phyloP scores from a whole-genome alignment of 1,139 yeast genomes.

The Scheffersomyces insectosa region DNA sequence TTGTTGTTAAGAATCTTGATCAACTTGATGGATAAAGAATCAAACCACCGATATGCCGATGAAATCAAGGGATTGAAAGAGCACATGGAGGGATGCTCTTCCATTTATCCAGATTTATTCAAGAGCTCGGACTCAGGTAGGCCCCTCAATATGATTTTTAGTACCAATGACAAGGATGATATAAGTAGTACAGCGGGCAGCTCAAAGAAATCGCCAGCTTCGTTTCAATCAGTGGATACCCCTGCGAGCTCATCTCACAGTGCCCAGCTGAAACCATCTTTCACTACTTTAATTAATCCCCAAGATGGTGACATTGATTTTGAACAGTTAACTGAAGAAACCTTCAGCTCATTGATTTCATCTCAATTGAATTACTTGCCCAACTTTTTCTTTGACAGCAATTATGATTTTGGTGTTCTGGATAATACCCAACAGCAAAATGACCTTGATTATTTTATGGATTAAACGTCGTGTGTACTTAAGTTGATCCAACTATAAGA shows the following conservation, averaged over 20 bases:
- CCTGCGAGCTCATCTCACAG: background rate
- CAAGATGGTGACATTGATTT: constrained; percentile 1
- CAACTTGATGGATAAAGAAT: constrained; percentile 12
- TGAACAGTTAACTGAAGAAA: constrained; percentile 10
- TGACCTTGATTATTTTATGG: background rate
- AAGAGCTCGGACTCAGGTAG: constrained; percentile 2
- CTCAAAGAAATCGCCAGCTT: background rate
- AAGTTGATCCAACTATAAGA: no score
- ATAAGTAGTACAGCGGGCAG: background rate
- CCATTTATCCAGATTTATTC: constrained; percentile 23
- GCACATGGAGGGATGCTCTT: constrained; percentile 17
- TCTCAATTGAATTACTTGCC: constrained; percentile 16
- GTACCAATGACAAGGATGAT: background rate
- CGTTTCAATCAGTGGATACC: background rate
- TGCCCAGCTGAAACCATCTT: background rate
- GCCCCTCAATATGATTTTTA: constrained; percentile 1
- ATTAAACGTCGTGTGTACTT: background rate
- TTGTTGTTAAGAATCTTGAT: constrained; percentile 22
- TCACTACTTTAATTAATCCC: background rate
- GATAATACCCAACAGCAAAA: background rate
- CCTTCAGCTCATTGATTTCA: constrained; percentile 11
- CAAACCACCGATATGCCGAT: constrained; percentile 11
- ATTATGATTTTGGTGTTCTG: background rate
- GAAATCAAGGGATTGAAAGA: constrained; percentile 15
- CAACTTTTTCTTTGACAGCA: constrained; percentile 9